These are phyloP conservation scores for Diaporthe citrichinensis DNA, from an alignment of 2,329 filamentous ascomycete species.

Conservation along the genomic window DNA sequence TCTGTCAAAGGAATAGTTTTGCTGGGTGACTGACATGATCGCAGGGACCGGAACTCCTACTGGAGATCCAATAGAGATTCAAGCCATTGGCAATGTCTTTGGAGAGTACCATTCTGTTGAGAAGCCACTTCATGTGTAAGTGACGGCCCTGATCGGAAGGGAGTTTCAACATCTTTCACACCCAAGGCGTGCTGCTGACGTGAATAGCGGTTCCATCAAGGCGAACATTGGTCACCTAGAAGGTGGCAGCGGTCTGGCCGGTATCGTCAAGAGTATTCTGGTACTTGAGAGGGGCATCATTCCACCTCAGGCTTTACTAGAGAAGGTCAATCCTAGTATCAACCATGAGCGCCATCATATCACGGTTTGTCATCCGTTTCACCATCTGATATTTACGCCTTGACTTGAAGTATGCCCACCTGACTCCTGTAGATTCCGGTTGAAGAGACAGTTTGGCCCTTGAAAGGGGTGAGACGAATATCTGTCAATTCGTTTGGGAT, in stretches of 20 bases:
- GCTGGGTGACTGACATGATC: too few relatives aligned
- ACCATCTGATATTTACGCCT: neutral
- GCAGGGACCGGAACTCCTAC: constrained; percentile 55
- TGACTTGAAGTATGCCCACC: too few relatives aligned
- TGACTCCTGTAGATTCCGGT: neutral
- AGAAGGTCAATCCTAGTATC: constrained; percentile 39
- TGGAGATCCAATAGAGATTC: constrained; percentile 57
- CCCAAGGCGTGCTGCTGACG: neutral
- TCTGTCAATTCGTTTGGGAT: constrained; percentile 59
- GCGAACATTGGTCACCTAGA: constrained; percentile 53
- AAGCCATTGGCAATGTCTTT: constrained; percentile 46
- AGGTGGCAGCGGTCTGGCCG: constrained; percentile 46
- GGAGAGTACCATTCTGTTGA: neutral
- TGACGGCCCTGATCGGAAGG: too few relatives aligned
- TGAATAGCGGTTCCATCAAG: constrained; percentile 42
- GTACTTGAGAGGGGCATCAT: constrained; percentile 50
- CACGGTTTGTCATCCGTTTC: neutral
- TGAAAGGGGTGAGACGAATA: constrained; percentile 40
- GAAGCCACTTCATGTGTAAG: neutral
- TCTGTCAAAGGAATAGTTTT: neutral
- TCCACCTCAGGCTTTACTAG: constrained; percentile 46
- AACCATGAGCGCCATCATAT: constrained; percentile 43
- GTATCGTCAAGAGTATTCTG: constrained; percentile 51
- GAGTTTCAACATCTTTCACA: too few relatives aligned
- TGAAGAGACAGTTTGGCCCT: neutral